A percentile compares a stretch with the other conserved stretches of the same genome.
Evolutionary conservation across 345 rosid genomes (phyloP).

Genomic region (Pelargonium nanum): DNA sequence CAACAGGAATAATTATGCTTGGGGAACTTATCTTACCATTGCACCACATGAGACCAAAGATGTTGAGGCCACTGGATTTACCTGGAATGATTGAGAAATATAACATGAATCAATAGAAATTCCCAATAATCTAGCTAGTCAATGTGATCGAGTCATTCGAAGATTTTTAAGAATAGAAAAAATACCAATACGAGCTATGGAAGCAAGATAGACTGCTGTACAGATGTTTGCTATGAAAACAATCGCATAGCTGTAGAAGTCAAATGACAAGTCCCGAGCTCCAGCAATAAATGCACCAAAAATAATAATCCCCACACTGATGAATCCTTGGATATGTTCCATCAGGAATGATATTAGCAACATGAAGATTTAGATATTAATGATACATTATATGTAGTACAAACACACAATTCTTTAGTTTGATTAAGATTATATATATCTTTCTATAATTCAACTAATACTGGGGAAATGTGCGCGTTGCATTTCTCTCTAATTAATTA

Average conservation of each 20-base stretch:
- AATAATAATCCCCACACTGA: conserved; percentile 57
- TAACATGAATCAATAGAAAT: conserved; percentile 1
- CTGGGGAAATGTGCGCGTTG: no score
- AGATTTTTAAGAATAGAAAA: neutral
- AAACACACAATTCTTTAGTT: neutral
- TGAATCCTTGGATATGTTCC: conserved; percentile 29
- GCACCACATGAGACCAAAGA: conserved; percentile 68
- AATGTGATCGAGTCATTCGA: neutral
- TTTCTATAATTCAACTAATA: no score
- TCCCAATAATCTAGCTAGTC: neutral
- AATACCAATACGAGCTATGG: conserved; percentile 50
- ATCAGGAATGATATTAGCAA: conserved; percentile 15
- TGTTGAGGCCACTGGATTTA: conserved; percentile 54
- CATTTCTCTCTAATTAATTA: no score
- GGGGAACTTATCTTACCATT: conserved; percentile 30
- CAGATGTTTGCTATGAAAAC: conserved; percentile 63
- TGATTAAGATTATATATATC: no score
- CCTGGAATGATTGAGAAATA: conserved; percentile 21
- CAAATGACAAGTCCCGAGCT: conserved; percentile 64
- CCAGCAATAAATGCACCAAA: conserved; percentile 63
- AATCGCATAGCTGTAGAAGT: conserved; percentile 57
- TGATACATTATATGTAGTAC: no score
- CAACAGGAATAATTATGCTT: neutral
- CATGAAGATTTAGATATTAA: neutral
- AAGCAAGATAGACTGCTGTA: conserved; percentile 61